These are phyloP conservation scores for Ophiosphaerella narmari DNA, from an alignment of 2,329 filamentous ascomycete species.

Conservation along the genomic window DNA sequence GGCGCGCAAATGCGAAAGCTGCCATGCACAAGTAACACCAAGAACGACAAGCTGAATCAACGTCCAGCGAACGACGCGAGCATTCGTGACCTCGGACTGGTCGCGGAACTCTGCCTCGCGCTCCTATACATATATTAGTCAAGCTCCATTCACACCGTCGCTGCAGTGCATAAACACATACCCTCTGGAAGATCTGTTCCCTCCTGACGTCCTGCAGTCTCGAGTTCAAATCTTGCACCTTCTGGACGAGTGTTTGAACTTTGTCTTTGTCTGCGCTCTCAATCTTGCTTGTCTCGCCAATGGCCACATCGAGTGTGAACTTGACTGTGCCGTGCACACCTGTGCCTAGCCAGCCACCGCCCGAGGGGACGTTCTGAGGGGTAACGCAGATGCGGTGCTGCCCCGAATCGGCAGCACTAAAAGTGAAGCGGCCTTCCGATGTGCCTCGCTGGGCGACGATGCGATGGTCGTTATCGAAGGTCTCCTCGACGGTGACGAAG, in stretches of 20 bases:
- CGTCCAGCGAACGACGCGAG: conserved; percentile 91
- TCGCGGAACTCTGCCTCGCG: conserved; percentile 97
- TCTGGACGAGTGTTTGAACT: conserved; percentile 84
- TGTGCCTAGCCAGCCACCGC: conserved; percentile 72
- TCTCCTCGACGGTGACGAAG: conserved; percentile 93
- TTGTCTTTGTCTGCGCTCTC: conserved; percentile 93
- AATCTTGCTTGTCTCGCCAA: conserved; percentile 92
- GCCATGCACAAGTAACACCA: conserved; percentile 90
- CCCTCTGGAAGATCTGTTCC: conserved; percentile 95
- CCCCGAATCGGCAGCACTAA: conserved; percentile 91
- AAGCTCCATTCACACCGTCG: background rate
- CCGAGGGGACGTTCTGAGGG: conserved; percentile 73
- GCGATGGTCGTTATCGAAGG: conserved; percentile 97
- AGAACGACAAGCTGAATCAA: conserved; percentile 85
- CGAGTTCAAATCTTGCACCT: conserved; percentile 86
- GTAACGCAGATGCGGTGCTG: conserved; percentile 96
- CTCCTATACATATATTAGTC: conserved; percentile 63
- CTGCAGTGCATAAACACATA: conserved; percentile 47
- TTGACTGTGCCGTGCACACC: conserved; percentile 76
- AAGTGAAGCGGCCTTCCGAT: conserved; percentile 84
- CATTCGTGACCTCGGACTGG: conserved; percentile 92
- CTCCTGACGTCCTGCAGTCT: conserved; percentile 85
- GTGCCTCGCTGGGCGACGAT: conserved; percentile 85
- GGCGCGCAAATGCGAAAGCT: conserved; percentile 88
- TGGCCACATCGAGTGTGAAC: conserved; percentile 85